Base-by-base conservation (phyloP, 2,329 filamentous ascomycete species). In the Monosporascus ibericus region DNA sequence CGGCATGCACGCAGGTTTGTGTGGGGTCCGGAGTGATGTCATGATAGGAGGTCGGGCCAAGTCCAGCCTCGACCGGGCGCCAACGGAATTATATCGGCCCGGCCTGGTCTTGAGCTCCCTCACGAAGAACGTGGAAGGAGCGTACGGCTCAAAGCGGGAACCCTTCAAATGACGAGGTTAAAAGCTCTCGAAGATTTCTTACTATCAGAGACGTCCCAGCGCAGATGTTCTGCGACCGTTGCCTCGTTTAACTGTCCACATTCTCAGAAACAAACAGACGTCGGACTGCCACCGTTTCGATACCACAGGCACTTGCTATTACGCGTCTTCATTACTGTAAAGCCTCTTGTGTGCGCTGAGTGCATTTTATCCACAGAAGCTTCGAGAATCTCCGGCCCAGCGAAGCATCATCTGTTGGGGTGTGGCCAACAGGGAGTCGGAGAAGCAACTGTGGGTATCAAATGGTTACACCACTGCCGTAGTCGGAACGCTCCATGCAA, bases 371-470 rank as follows among this genome's bases (percentile, higher is more conserved):
- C 68, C 72, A 73, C 70, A 69, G 72, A 75, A 75, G 65, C 58
- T 74, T 75, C 72, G 69, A 72, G 72, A 75, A 75, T 65, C 60
- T 55, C 48, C 48, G 47, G 47, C 14, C 17, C 47, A 20, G 44
- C 18, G 6, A 6, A 18, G n/a, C 5, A 17, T 22, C 30, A 17
- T 22, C 25, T 18, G 47, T 11, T 37, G 7, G 14, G n/a, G 17
- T 22, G 15, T 24, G 20, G n/a, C 47, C 27, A 36, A 48, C 22
- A 36, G 34, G 34, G 8, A 20, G 7, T 15, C 30, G 9, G 22
- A 20, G 17, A 48, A 17, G 5, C 36, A 37, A 37, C 42, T 20
- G 22, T 44, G 48, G 30, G 39, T 37, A 38, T 37, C 34, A 22
- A 40, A 24, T 54, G 50, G 50, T 49, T 56, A 51, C 51, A 48